Evolutionary conservation across 257 asterid species (phyloP).

Genomic region (Lithospermum erythrorhizon): DNA sequence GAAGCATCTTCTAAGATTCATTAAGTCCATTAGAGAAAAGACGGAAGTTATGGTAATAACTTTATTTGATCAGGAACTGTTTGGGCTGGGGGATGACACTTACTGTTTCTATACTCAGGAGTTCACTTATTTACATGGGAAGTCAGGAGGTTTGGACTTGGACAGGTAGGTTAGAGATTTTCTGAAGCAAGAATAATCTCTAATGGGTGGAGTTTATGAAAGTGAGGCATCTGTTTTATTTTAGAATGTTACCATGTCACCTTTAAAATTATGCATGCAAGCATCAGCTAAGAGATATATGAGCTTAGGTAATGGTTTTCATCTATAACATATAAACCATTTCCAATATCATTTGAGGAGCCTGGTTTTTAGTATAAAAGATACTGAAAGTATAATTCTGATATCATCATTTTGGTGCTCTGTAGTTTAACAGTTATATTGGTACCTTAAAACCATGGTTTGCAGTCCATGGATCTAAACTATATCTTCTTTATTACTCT

Average conservation of each 20-base stretch:
- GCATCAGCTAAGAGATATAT: neutral
- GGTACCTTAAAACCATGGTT: too few relatives aligned
- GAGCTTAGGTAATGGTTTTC: neutral
- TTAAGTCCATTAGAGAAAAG: conserved; percentile 72
- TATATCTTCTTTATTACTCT: too few relatives aligned
- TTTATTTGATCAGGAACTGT: too few relatives aligned
- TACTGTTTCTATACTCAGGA: too few relatives aligned
- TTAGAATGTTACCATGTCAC: neutral
- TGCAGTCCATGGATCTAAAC: too few relatives aligned
- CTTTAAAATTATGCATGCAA: neutral
- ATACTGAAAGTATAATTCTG: neutral
- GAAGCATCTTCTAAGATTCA: conserved; percentile 87
- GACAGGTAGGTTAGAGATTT: conserved; percentile 88
- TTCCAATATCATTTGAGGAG: neutral
- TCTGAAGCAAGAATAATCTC: conserved; percentile 87
- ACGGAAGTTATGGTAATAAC: too few relatives aligned
- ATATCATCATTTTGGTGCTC: too few relatives aligned
- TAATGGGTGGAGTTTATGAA: conserved; percentile 57
- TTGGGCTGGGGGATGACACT: too few relatives aligned
- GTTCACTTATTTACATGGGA: too few relatives aligned
- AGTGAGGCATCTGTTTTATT: neutral
- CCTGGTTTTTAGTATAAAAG: neutral
- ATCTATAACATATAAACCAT: neutral
- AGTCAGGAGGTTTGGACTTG: conserved; percentile 57
- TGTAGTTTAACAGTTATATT: too few relatives aligned